Evolutionary conservation across 2,329 filamentous ascomycete genomes (phyloP), one percentile per base, ranked within the genome.

Genomic region (Kalmusia sp.): DNA sequence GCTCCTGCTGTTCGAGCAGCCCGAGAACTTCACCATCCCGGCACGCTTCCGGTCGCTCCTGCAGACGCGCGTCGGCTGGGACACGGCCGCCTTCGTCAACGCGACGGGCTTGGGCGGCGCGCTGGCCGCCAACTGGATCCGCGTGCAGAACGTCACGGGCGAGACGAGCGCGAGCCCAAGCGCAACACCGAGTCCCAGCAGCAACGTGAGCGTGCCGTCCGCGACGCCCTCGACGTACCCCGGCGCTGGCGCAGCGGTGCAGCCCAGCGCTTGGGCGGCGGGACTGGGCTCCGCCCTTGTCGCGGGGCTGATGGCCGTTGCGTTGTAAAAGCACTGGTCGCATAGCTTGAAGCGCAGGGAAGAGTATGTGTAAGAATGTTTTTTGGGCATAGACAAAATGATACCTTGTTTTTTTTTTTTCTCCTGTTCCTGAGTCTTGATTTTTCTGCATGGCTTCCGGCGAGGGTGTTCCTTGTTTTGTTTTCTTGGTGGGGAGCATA

Each of bases 71-170:
- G 52, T 72, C 0, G 65, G 68, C 9, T 79, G 78, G 53, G 68
- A 78, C 43, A 59, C 73, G 0, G 57, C 49, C 3, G 56, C 61
- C 21, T 79, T 79, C 55, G 61, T 72, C 2, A 40, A 53, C 1
- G 74, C 71, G 2, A 61, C 72, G 2, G 64, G 60, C 1, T 46
- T 79, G 4, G 47, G 55, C 0, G 21, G 25, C 1, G 67, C 72
- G 0, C 37, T 77, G 17, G 74, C 72, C 1, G 73, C 65, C 6
- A 78, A 75, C 52, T 79, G 71, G 59, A 74, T 79, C 40, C 56
- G 55, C 19, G 76, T 75, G 9, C 64, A 72, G 44, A 72, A 75
- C 46, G 24, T 59, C 15, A 67, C 59, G 6, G 66, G 41, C 63
- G 12, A 61, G 38, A 37, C 33, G 59, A 53, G 24, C 57, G 12